Conservation (phyloP, 1,139 yeast genomes). For the Wickerhamiella pararugosa region DNA sequence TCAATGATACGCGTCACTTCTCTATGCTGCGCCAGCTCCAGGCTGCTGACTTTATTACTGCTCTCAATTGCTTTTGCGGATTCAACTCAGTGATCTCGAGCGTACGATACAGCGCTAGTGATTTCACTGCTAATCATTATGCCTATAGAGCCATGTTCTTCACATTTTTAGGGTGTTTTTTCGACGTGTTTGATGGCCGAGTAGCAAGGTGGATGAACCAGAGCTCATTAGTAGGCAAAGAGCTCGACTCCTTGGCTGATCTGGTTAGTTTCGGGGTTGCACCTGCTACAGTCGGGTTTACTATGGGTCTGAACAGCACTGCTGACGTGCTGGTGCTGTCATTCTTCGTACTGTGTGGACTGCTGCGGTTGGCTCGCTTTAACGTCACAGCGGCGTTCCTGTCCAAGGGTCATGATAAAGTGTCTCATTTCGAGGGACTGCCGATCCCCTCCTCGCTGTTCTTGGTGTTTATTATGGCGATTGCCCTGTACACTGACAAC, state of each 20-base stretch:
- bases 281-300: slow-evolving; percentile 85
- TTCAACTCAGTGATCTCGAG: slow-evolving; percentile 82
- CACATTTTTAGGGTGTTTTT: slow-evolving; percentile 76
- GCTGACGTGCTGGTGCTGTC: slow-evolving; percentile 62
- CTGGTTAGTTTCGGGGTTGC: slow-evolving; percentile 85
- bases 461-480: slow-evolving; percentile 60
- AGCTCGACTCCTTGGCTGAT: slow-evolving; percentile 90
- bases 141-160: slow-evolving; percentile 83
- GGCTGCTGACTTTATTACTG: slow-evolving; percentile 89
- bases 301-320: slow-evolving; percentile 77
- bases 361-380: slow-evolving; percentile 86
- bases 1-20: slow-evolving; percentile 55
- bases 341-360: slow-evolving; percentile 83
- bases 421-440: slow-evolving; percentile 79
- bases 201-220: slow-evolving; percentile 91
- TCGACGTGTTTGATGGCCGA: slow-evolving; percentile 92
- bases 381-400: slow-evolving; percentile 85
- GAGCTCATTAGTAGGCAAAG: slow-evolving; percentile 92
- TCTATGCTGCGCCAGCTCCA: slow-evolving; percentile 40
- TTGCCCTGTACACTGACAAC: slow-evolving; percentile 33
- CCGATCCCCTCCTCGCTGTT: slow-evolving; percentile 84
- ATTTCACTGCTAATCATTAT: slow-evolving; percentile 36
- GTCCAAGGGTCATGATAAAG: slow-evolving; percentile 83
- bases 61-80: slow-evolving; percentile 66
- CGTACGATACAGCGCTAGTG: slow-evolving; percentile 48